Percentiles rank a stretch among this genome's conserved stretches.
phyloP scores from a whole-genome alignment of 176 grass and related monocot genomes.

The Oropetium thomaeum region DNA sequence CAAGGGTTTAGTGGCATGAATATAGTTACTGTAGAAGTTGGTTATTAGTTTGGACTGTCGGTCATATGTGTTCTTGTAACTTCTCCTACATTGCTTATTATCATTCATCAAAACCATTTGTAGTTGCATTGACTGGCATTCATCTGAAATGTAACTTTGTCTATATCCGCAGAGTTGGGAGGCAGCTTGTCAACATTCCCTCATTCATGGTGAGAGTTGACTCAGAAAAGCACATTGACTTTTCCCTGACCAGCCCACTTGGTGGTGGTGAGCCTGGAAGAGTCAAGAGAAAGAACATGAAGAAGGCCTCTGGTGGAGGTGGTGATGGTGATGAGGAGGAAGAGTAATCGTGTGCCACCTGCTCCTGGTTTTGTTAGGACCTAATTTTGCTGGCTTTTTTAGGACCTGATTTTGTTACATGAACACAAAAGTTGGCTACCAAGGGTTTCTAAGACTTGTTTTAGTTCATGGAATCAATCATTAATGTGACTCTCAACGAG shows the following conservation, averaged over 20 bases:
- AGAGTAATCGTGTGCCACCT: slow-evolving; percentile 12
- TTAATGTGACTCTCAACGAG: not conserved
- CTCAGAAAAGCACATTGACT: slow-evolving; percentile 77
- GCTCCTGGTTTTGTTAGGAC: slow-evolving; percentile 35
- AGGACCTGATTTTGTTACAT: slow-evolving; percentile 43
- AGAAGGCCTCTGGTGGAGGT: slow-evolving; percentile 55
- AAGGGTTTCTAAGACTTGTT: not conserved
- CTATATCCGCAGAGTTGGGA: slow-evolving; percentile 51
- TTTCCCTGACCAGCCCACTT: slow-evolving; percentile 67
- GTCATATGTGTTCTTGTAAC: not conserved
- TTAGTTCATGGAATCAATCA: not conserved
- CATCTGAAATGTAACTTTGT: not conserved
- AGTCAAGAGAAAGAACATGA: slow-evolving; percentile 74
- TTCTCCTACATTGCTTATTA: not conserved
- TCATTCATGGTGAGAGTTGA: slow-evolving; percentile 78
- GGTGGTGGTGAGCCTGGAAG: slow-evolving; percentile 67
- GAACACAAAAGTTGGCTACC: not conserved
- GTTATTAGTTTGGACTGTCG: not conserved
- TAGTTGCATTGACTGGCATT: not conserved
- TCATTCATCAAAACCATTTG: not conserved
- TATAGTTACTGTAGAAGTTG: not conserved
- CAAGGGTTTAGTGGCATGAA: too few species aligned
- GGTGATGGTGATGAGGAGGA: slow-evolving; percentile 62
- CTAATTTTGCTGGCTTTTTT: slow-evolving; percentile 33
- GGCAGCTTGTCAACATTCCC: slow-evolving; percentile 76